These are phyloP conservation scores for Magnaporthiopsis incrustans DNA, from an alignment of 2,329 filamentous ascomycete genomes.

Conservation along the genomic window DNA sequence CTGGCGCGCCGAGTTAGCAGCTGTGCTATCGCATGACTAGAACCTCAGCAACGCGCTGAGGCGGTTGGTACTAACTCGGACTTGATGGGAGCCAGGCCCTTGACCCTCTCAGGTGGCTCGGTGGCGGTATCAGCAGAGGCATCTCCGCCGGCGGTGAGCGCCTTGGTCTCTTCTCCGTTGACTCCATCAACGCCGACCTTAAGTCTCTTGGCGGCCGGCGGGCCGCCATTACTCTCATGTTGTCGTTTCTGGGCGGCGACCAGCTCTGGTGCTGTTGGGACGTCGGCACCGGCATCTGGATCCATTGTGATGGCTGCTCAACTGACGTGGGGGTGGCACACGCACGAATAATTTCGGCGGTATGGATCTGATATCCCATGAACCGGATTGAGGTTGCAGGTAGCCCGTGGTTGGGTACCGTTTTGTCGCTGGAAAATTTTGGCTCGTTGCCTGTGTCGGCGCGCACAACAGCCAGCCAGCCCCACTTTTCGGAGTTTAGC, in stretches of 20 bases:
- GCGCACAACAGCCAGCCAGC: background rate
- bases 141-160: no score
- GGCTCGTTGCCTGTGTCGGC: background rate
- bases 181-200: conserved; percentile 36
- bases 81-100: conserved; percentile 60
- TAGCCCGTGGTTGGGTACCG: background rate
- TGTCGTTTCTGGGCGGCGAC: conserved; percentile 5
- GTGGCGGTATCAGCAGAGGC: background rate
- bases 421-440: background rate
- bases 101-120: background rate
- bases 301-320: background rate
- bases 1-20: conserved; percentile 18
- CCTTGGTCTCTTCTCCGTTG: background rate
- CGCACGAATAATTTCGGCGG: no score
- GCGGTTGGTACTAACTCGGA: conserved; percentile 48
- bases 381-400: background rate
- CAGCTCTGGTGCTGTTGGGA: background rate
- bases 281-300: background rate
- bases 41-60: background rate
- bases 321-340: background rate
- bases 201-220: conserved; percentile 44
- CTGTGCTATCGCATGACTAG: background rate
- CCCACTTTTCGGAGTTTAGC: background rate
- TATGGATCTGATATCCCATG: background rate
- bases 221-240: conserved; percentile 15